Base-by-base conservation (phyloP, 2,329 filamentous ascomycete species). In the Xylaria hypoxylon region DNA sequence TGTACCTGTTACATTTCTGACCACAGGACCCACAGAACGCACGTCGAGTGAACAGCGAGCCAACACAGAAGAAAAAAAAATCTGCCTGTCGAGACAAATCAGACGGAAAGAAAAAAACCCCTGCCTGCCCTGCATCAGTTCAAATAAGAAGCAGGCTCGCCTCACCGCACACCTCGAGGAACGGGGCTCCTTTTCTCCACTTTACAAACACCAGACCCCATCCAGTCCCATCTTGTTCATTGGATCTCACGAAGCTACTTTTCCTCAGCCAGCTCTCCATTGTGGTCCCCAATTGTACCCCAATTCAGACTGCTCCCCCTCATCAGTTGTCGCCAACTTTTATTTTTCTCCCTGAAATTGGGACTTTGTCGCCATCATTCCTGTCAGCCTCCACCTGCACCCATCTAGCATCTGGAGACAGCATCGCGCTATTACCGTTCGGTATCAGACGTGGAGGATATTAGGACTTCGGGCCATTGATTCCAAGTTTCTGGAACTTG, bases 161-260 rank as follows among this genome's bases (percentile, higher is more conserved):
- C 72, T 74, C 74, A 76, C 72, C 74, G 73, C 70, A 71, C 73
- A 72, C 72, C 72, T 76, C 75, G 72, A 76, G 70, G 67, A 75
- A 72, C 74, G 71, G 74, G 73, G 71, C 70, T 73, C 72, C 63
- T 70, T 72, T 75, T 77, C 76, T 78, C 76, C 76, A 78, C 76
- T 76, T 77, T 76, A 76, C 74, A 77, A 77, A 76, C 75, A 77
- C 66, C 72, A 68, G 72, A 72, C 73, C 74, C 72, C 74, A 76
- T 76, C 74, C 74, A 72, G 71, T 75, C 73, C 75, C 72, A 74
- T 76, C 72, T 71, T 73, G 67, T 70, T 68, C 59, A 72, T 76
- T 73, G 75, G 75, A 74, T 75, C 75, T 78, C 76, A 76, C 76
- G 73, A 77, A 76, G 74, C 75, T 75, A 73, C 74, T 72, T 75